Percentiles rank a stretch among this genome's conserved stretches.
phyloP scores from a whole-genome alignment of 768 basidiomycete genomes.

The Serendipita vermifera region DNA sequence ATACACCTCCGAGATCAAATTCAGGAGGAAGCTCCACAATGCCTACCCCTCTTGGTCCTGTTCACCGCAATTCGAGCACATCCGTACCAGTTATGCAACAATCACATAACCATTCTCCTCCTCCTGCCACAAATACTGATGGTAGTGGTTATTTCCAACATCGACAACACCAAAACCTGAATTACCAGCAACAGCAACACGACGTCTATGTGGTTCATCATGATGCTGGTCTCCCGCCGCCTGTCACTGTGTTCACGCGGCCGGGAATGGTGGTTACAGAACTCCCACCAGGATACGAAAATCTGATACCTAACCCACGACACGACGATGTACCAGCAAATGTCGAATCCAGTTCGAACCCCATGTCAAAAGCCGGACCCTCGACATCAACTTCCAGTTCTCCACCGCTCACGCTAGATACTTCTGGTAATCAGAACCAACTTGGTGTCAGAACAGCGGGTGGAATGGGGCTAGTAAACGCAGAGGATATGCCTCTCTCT shows the following conservation, averaged over 20 bases:
- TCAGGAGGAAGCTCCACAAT: too few species aligned
- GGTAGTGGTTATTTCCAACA: neutral
- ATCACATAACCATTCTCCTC: too few species aligned
- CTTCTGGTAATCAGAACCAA: neutral
- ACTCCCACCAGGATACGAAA: conserved; percentile 1
- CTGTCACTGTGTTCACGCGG: neutral
- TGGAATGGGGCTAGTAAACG: neutral
- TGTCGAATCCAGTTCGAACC: too few species aligned
- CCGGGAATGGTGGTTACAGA: neutral
- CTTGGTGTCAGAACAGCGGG: neutral
- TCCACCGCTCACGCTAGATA: neutral
- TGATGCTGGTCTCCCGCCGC: conserved; percentile 5
- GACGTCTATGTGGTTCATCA: conserved; percentile 8
- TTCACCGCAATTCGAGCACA: too few species aligned
- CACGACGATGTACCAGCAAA: neutral
- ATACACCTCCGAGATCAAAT: too few species aligned
- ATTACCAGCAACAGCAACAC: neutral
- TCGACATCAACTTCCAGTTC: too few species aligned
- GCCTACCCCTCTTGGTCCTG: too few species aligned
- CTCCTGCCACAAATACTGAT: too few species aligned
- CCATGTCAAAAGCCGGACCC: too few species aligned
- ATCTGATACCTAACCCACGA: neutral
- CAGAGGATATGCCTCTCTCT: neutral
- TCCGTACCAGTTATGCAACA: too few species aligned
- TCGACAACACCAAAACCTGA: neutral